Evolutionary conservation across 768 basidiomycete genomes (phyloP), one percentile per base, ranked within the genome.

Genomic region (Rhizopogon roseolus): DNA sequence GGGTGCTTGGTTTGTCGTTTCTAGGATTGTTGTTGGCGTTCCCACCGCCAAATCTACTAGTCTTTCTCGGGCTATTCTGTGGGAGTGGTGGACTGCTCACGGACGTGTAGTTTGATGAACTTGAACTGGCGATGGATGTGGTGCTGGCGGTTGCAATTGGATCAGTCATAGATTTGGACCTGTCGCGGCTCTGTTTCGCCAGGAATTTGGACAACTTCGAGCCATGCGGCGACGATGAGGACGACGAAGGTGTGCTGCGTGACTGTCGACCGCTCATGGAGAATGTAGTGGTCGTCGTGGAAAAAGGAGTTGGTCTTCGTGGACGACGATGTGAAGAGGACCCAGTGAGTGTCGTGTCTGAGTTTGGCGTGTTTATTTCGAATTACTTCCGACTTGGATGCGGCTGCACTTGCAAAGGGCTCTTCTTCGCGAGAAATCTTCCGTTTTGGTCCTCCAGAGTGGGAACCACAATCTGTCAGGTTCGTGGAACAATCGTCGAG

Each of bases 181-280:
- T 73, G 70, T 86, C 85, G 42, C 85, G 77, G 32, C 68, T 64
- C 62, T 80, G 77, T 56, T 85, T 87, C 63, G 86, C 83, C 8
- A 88, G 73, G 61, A 88, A 86, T 64, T 79, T 86, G 63, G 84
- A 75, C 5, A 88, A 70, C 66, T 85, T 87, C 36, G 82, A 80
- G 51, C 69, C 57, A 62, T 74, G 74, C 27, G 71, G 63, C 41
- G 70, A 65, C 38, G 69, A 63, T 27, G 79, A 74, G 41, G 75
- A 66, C 50, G 79, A 68, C 27, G 73, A 65, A 40, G 73, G 68
- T 19, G 73, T 68, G 51, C 72, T 69, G 64, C 78, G 77, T 41
- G 76, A 57, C 56, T 74, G 72, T 63, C 76, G 76, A 56, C 62
- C 67, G 54, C 79, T 73, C 81, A 81, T 82, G 17, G 43, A 54